Evolutionary conservation across 169 alveolate genomes (phyloP), one percentile per base, ranked within the genome.

Genomic region (Eimeria tenella): DNA sequence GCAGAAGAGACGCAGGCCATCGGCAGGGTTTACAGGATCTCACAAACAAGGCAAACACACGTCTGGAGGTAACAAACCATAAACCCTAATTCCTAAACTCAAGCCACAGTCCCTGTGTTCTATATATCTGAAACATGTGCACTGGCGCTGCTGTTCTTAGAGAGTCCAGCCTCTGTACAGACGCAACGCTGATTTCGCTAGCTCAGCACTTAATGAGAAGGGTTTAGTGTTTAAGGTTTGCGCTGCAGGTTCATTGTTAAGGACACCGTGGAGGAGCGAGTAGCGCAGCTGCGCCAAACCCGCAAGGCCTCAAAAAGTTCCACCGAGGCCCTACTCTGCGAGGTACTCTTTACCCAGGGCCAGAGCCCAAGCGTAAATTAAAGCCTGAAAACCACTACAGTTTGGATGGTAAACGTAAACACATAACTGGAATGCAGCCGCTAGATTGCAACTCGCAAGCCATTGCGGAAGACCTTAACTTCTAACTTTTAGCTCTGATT

Each of bases 1-100:
- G 95, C 97, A 5, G 97, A 93, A 31, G 97, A 96, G 73, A 86
- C 87, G 25, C 97, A 96, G 63, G 96, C 97, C 42, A 73, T 96
- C 52, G 97, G 96, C 5, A 86, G 97, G n/a, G 93, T 96, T 62
- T 90, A 91, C 50, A 49, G 97, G 15, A 95, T 96, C 96, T 96
- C 96, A 6, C 97, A 96, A 90, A 93, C 70, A 4, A 92, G 86
- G 23, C 96, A 89, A 15, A 94, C 96, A 13, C 96, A 95, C 74
- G 94, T 96, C 23, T 96, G 97, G 97, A 56, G 94, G 94, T 94
- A 53, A 4, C 7, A 68, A 6, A 68, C 77, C 52, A 42, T 68
- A 68, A 21, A 68, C 52, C 77, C 77, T 68, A 68, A 68, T 21
- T 50, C 50, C 50, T 68, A 68, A 68, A 68, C 52, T 49, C 52